phyloP scores from a whole-genome alignment of 352 stramenopile genomes.

The Phytophthora sojae region DNA sequence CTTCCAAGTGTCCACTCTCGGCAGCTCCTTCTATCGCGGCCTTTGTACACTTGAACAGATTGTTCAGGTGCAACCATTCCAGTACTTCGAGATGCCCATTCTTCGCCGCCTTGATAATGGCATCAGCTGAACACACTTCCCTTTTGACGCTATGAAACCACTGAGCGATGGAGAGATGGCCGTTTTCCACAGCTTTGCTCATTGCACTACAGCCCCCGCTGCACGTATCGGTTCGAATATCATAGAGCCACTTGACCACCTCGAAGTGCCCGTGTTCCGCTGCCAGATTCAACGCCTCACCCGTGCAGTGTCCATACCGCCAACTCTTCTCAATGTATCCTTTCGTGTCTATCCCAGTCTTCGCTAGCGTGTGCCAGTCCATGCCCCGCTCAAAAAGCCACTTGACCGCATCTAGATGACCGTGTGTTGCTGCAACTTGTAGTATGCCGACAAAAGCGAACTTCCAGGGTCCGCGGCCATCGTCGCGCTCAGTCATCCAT shows the following conservation, averaged over 20 bases:
- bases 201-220: not conserved
- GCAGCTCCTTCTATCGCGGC: not conserved
- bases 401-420: conserved; percentile 1
- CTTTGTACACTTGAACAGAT: not conserved
- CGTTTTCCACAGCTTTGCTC: not conserved
- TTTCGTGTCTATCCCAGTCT: not conserved
- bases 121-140: not conserved
- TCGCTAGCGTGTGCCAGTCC: not conserved
- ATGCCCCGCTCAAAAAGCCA: not conserved
- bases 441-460: not conserved
- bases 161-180: not conserved
- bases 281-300: not conserved
- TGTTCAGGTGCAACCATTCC: not conserved
- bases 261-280: not conserved
- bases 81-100: not conserved
- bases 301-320: not conserved
- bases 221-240: not conserved
- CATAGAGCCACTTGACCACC: not conserved
- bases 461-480: not conserved
- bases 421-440: conserved; percentile 3
- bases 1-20: not conserved
- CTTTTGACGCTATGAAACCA: not conserved
- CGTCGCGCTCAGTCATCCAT: not conserved
- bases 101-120: not conserved
- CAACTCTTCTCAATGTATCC: not conserved